Base-by-base conservation (phyloP, 202 grass and related monocot species). In the Panicum hallii region DNA sequence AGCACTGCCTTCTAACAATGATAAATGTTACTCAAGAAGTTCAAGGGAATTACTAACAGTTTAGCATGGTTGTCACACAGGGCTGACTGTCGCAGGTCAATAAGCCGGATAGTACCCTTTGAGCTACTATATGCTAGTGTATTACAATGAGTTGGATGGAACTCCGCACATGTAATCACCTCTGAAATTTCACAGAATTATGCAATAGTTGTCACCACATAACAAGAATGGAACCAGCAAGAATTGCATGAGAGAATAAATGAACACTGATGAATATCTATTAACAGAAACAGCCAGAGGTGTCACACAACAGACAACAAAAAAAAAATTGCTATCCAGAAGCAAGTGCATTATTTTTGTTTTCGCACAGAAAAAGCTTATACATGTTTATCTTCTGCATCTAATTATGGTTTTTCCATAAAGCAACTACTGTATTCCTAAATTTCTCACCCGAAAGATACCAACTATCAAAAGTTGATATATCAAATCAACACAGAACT, bases 81-180 rank as follows among this genome's bases (percentile, higher is more conserved):
- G 71, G 93, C 93, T 41, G 93, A 95, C 69, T 92, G 93, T 72
- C 93, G 88, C 79, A 95, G 83, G 69, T 95, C 93, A 86, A 95
- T 89, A 78, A 95, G 90, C 86, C 93, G 91, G 77, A 95, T 95
- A 73, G 90, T 88, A 41, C 93, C 93, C 90, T 92, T 92, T 72
- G 93, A 95, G 86, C 93, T 95, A 81, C 93, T 95, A 87, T 92
- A 95, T 36, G 93, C 93, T 81, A 95, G 83, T 82, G 89, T 90
- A 74, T 95, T 90, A 81, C 93, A 95, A 61, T 95, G 90, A 70
- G 80, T 87, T 65, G 93, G 93, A 77, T 95, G 93, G 75, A 95
- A 95, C 64, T 95, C 93, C 81, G 93, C 93, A 79, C 88, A 95
- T 72, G 93, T 95, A 87, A 95, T 95, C 88, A 95, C 93, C 90